Conservation (phyloP, 2,329 filamentous ascomycete genomes). For the Phialocephala subalpina region DNA sequence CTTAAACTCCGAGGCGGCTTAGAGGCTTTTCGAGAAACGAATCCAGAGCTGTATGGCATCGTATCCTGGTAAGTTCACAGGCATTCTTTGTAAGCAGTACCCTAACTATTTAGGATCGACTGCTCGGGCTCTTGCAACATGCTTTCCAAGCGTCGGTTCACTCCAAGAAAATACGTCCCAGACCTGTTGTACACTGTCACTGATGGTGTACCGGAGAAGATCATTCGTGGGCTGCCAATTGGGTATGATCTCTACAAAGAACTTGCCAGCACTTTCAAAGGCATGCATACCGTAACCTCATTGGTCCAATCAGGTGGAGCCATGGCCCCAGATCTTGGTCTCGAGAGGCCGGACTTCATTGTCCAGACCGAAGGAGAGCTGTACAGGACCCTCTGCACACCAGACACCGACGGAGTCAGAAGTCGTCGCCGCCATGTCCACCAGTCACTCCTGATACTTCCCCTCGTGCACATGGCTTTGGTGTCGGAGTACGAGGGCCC, state of each 20-base stretch:
- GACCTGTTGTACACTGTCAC: background rate
- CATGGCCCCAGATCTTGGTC: background rate
- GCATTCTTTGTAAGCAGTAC: background rate
- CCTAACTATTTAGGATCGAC: conserved; percentile 21
- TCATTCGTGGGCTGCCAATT: conserved; percentile 13
- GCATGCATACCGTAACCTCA: conserved; percentile 14
- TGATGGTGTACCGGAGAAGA: conserved; percentile 14
- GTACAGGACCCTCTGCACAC: conserved; percentile 14
- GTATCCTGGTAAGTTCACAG: conserved; percentile 19
- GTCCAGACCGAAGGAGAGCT: conserved; percentile 6
- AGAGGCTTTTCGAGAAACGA: conserved; percentile 13
- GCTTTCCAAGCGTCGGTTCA: conserved; percentile 19
- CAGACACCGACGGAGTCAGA: conserved; percentile 11
- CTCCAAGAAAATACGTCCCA: background rate
- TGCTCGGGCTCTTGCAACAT: conserved; percentile 24
- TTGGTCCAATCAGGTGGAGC: background rate
- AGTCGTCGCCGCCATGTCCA: conserved; percentile 19
- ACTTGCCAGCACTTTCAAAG: conserved; percentile 8
- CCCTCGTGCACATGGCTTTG: conserved; percentile 18
- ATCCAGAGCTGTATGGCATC: conserved; percentile 16
- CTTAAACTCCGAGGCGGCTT: conserved; percentile 19
- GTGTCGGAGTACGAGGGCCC: conserved; percentile 16
- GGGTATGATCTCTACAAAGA: conserved; percentile 20
- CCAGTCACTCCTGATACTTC: conserved; percentile 15
- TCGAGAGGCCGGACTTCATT: conserved; percentile 8